Evolutionary conservation across 129 eudicot species (phyloP).

Genomic region (Apium graveolens): DNA sequence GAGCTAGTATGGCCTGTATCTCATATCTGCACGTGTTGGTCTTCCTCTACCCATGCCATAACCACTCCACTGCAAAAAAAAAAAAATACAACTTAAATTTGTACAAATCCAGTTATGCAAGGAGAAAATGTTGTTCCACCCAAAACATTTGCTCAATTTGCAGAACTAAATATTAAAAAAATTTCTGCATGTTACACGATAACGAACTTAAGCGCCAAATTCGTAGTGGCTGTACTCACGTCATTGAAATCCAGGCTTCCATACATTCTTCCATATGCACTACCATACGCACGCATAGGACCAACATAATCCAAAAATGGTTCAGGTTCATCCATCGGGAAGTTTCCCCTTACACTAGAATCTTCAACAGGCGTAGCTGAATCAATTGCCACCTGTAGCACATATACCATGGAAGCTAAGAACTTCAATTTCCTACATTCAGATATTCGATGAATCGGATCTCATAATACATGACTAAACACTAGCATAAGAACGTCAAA

Average conservation of each 20-base stretch:
- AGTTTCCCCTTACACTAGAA: slow-evolving; percentile 49
- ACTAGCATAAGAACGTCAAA: not conserved
- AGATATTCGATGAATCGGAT: not conserved
- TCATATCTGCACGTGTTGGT: slow-evolving; percentile 64
- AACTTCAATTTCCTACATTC: not conserved
- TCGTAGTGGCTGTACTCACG: slow-evolving; percentile 46
- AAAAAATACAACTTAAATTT: not conserved
- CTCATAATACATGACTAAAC: not conserved
- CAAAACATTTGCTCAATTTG: not conserved
- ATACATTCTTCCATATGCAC: slow-evolving; percentile 83
- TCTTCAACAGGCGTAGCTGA: slow-evolving; percentile 97
- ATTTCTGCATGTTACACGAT: not conserved
- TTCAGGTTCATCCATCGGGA: slow-evolving; percentile 54
- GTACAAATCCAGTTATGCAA: not conserved
- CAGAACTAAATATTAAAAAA: not conserved
- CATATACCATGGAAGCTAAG: not conserved
- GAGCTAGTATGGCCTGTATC: slow-evolving; percentile 77
- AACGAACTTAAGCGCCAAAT: not conserved
- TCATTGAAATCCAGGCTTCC: slow-evolving; percentile 80
- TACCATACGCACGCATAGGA: slow-evolving; percentile 78
- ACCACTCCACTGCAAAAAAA: slow-evolving; percentile 63
- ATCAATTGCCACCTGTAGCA: slow-evolving; percentile 88
- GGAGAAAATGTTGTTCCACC: not conserved
- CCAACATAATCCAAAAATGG: slow-evolving; percentile 69
- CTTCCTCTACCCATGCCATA: slow-evolving; percentile 58